Evolutionary conservation across 2,329 filamentous ascomycete genomes (phyloP).

Genomic region (Hymenoscyphus linearis): DNA sequence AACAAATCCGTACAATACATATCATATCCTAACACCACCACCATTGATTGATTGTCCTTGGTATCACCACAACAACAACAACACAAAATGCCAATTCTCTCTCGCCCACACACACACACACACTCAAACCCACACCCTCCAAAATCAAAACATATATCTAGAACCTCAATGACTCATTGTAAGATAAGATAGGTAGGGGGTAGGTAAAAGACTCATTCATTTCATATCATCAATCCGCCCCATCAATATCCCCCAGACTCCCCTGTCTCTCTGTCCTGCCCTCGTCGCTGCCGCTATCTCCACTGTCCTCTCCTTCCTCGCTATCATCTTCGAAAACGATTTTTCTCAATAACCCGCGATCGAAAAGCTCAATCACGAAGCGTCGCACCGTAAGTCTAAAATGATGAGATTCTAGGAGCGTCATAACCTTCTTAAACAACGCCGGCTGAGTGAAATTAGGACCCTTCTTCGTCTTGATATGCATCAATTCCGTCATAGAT

Average conservation of each 20-base stretch:
- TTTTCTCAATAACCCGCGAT: constrained; percentile 77
- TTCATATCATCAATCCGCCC: no score
- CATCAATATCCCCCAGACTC: constrained; percentile 39
- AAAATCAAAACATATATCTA: no score
- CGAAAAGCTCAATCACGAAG: constrained; percentile 90
- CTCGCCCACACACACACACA: no score
- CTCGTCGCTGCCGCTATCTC: constrained; percentile 38
- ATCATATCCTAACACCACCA: no score
- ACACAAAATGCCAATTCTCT: no score
- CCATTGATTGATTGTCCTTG: no score
- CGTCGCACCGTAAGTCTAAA: constrained; percentile 82
- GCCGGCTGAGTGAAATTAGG: constrained; percentile 68
- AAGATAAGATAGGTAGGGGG: no score
- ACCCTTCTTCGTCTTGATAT: constrained; percentile 72
- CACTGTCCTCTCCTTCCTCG: constrained; percentile 33
- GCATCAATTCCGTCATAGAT: constrained; percentile 72
- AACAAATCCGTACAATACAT: no score
- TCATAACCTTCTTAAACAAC: constrained; percentile 81
- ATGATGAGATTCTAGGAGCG: constrained; percentile 80
- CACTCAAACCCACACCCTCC: no score
- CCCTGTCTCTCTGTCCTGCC: constrained; percentile 49
- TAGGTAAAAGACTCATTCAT: neutral
- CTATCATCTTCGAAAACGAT: constrained; percentile 69
- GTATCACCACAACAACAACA: no score
- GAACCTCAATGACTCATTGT: no score